Evolutionary conservation across 2,329 filamentous ascomycete genomes (phyloP), one percentile per base, ranked within the genome.

Genomic region (Fusarium sp.): DNA sequence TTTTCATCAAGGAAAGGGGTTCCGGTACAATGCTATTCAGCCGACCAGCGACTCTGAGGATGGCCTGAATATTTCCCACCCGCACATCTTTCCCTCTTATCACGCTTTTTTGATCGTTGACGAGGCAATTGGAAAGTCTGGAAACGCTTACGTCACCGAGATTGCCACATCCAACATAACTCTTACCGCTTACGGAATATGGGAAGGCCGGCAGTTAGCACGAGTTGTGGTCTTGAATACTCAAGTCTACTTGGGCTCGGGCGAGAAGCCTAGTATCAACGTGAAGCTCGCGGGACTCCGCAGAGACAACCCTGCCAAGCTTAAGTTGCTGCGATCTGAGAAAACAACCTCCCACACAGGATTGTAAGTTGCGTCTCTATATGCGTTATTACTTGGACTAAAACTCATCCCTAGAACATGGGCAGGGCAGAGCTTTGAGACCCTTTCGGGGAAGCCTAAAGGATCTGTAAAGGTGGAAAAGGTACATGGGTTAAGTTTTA

Each of bases 371-470:
- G 8, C 4, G n/a, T 18, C n/a, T 15, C 23, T 50, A 18, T 7
- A 50, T 6, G 5, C 3, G 9, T 15, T 10, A 9, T n/a, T 9
- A 27, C 23, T 5, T 10, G 28, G 13, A 9, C 46, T 50, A 50
- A 31, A 6, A 27, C 2, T 12, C 8, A 3, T 34, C 12, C 12
- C 31, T 34, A 50, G 47, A 7, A 50, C 47, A 3, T 37, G 31
- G 47, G 47, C 23, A 18, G 31, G 47, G 30, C 47, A 50, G 36
- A 50, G 9, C n/a, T 50, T 50, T 36, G 31, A 50, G 16, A 50
- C 47, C 6, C 27, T 50, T 15, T 37, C 31, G 2, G 47, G 47
- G 4, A 50, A 27, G 47, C 47, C 47, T 1, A 30, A 50, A 7
- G 47, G 47, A 13, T 12, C 13, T 13, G 47, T 50, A 9, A 50